Evolutionary conservation across 768 basidiomycete species (phyloP), one percentile per base, ranked within the genome.

Genomic region (Piloderma croceum): DNA sequence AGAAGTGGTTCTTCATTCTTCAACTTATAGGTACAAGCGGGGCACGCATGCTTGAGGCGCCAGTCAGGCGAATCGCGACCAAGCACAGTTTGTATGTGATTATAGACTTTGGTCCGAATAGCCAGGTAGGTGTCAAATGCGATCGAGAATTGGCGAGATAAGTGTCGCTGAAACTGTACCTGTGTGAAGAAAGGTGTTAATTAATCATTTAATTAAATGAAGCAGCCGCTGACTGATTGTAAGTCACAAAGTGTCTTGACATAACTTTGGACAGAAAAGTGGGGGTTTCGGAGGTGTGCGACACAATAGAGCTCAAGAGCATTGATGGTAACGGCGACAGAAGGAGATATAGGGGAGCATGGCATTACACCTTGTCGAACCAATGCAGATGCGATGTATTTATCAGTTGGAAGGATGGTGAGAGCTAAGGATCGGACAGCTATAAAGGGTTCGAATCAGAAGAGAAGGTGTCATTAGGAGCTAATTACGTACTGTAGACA

Each of bases 71-170:
- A 10, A 12, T 53, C 47, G 3, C 45, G 44, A 2, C 38, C 38
- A 6, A 64, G 47, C 1, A 34, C 46, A 3, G 29, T n/a, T 7
- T 40, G 21, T 19, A 55, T 43, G 1, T 42, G 36, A 2, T 15
- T 18, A 6, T 58, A 44, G 10, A 57, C 43, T 7, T 22, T 21
- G 5, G 22, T 33, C 3, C 41, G 48, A 11, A 64, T 39, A 12
- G 53, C 51, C 6, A 60, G 46, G 17, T 59, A 62, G 3, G 50
- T 27, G 43, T 64, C 57, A 23, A 47, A 58, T 0, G 51, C 42
- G n/a, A 52, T 46, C 2, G 53, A 46, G 22, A 64, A 56, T 38
- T 62, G 59, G 3, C 31, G 15, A 1, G 32, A 39, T 11, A 54
- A 25, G 25, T 42, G 39, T 3, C 24, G 33, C 7, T 42, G 42